A percentile compares a stretch with the other conserved stretches of the same genome.
Evolutionary conservation across 306 rosid species (phyloP).

Genomic region (Prosopis cineraria): DNA sequence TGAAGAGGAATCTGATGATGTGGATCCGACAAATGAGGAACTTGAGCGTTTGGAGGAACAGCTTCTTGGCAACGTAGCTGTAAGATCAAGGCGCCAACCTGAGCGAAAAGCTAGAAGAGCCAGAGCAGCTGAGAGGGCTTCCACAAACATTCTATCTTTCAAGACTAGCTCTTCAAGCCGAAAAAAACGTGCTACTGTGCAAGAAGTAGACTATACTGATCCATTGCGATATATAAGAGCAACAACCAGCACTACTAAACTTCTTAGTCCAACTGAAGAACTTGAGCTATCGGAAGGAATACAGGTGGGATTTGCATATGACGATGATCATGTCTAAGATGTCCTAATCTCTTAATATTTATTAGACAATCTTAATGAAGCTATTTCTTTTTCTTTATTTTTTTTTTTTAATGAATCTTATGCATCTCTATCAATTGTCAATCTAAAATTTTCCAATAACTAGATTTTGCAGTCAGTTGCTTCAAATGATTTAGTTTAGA

Average conservation of each 20-base stretch:
- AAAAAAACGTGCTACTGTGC: conserved; percentile 66
- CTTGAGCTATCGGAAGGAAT: conserved; percentile 84
- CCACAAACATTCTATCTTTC: conserved; percentile 60
- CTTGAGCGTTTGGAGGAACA: conserved; percentile 59
- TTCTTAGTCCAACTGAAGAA: conserved; percentile 81
- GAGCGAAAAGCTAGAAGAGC: conserved; percentile 87
- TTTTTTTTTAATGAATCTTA: not conserved
- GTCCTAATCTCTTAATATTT: conserved; percentile 30
- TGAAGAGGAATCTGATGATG: conserved; percentile 51
- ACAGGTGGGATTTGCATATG: conserved; percentile 62
- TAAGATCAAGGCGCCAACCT: conserved; percentile 77
- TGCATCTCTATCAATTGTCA: conserved; percentile 2
- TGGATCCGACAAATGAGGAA: conserved; percentile 62
- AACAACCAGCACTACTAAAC: conserved; percentile 64
- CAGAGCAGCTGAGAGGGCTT: conserved; percentile 81
- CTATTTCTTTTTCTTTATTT: not conserved
- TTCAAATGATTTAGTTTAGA: not conserved
- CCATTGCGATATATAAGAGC: conserved; percentile 85
- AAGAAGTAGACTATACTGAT: conserved; percentile 82
- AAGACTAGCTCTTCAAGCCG: conserved; percentile 65
- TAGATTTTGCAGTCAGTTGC: not conserved
- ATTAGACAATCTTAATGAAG: conserved; percentile 22
- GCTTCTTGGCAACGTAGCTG: conserved; percentile 57
- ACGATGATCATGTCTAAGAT: conserved; percentile 15
- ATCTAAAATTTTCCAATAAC: not conserved